A percentile compares a stretch with the other conserved stretches of the same genome.
Evolutionary conservation across 2,329 filamentous ascomycete genomes (phyloP).

Genomic region (Stachybotrys echinatus): DNA sequence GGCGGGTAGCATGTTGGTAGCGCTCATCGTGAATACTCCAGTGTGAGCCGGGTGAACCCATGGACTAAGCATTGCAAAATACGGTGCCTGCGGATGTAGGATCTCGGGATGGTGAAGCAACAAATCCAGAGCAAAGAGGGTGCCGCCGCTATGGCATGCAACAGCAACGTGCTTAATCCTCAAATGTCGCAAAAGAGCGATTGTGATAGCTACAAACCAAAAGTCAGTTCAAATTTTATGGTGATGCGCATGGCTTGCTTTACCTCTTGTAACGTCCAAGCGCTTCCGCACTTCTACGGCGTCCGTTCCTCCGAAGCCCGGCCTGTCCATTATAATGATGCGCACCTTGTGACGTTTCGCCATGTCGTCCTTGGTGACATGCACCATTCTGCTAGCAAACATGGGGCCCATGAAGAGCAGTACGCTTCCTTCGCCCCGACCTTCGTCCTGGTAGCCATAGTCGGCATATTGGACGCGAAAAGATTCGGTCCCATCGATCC

Average conservation of each 20-base stretch:
- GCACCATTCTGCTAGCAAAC: conserved; percentile 20
- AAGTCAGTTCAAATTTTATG: not conserved
- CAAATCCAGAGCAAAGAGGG: conserved; percentile 22
- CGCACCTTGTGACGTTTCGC: conserved; percentile 24
- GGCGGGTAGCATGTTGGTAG: conserved; percentile 15
- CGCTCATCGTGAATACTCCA: conserved; percentile 10
- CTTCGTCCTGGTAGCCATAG: conserved; percentile 22
- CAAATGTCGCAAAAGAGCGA: conserved; percentile 26
- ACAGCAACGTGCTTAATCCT: conserved; percentile 20
- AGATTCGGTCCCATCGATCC: not conserved
- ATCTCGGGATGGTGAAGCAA: conserved; percentile 21
- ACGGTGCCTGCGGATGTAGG: conserved; percentile 14
- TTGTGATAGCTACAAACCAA: conserved; percentile 16
- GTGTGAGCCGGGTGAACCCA: conserved; percentile 24
- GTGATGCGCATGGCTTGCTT: not conserved
- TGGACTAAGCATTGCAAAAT: conserved; percentile 21
- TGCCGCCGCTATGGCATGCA: conserved; percentile 22
- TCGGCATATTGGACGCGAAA: conserved; percentile 19
- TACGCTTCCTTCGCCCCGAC: conserved; percentile 17
- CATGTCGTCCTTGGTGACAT: conserved; percentile 25
- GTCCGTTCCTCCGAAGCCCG: conserved; percentile 29
- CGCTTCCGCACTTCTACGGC: conserved; percentile 12
- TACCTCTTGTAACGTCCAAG: conserved; percentile 21
- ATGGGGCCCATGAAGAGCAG: conserved; percentile 22
- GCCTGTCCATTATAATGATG: conserved; percentile 25